Evolutionary conservation across 1,139 yeast genomes (phyloP), one percentile per base, ranked within the genome.

Genomic region (Pichia sp.): DNA sequence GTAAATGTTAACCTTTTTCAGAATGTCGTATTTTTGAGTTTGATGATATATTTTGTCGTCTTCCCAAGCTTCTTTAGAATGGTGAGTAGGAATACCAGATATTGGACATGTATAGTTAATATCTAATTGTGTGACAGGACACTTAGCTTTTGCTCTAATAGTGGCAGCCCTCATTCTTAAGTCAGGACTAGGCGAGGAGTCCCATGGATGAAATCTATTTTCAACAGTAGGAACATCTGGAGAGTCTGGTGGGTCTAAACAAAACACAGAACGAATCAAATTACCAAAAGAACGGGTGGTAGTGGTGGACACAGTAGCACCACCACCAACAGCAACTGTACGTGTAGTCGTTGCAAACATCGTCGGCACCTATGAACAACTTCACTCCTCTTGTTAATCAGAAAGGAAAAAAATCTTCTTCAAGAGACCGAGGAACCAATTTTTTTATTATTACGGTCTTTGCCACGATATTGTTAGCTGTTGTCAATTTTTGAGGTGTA

Each of bases 11-110:
- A 87, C 97, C 64, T 85, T 84, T 59, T 81, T 81, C 69, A 92
- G 74, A 44, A 77, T 66, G 58, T 87, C 87, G 63, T 83, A 85
- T 51, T 72, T 77, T 55, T 80, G 76, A 41, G 77, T 62, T 28
- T 68, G 61, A 57, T 87, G 97, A 62, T 90, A 90, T 33, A 76
- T 79, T 11, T 61, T 68, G 61, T 92, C 98, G 43, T 69, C 67
- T 58, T 80, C 81, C 96, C 97, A 92, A 2, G 96, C 97, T 55
- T 82, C 90, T 58, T 75, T 74, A 29, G 87, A 80, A 60, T 87
- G 95, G 62, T 92, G 98, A 5, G 98, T 92, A 29, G 98, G 98
- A 46, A 92, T 88, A 5, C 98, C 98, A 5, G 95, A 84, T 49
- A 77, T 68, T 4, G 98, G 98, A 67, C 98, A 92, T 2, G 92